Percentiles rank a stretch among this genome's conserved stretches.
Conservation (phyloP, 139 green algal genomes). For the Chlamydomonas eustigma region DNA sequence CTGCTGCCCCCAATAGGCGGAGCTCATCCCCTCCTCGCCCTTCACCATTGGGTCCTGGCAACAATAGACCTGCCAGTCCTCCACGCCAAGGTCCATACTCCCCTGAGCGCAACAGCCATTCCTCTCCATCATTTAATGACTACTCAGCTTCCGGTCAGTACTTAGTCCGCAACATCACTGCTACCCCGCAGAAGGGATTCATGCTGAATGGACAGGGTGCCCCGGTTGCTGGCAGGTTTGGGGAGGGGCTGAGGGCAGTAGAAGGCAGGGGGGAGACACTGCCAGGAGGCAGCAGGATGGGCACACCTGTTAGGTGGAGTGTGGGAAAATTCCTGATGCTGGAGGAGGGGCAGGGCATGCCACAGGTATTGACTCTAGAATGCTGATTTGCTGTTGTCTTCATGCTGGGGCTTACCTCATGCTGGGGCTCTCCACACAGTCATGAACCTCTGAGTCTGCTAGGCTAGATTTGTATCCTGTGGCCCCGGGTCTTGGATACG, state of each 20-base stretch:
- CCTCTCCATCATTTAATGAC: background rate
- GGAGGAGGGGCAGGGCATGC: slow-evolving; percentile 9
- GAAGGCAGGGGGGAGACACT: background rate
- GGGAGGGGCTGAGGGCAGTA: background rate
- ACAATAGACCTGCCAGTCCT: background rate
- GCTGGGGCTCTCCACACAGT: too few relatives aligned
- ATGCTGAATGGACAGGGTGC: background rate
- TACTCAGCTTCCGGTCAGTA: background rate
- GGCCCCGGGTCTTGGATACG: too few relatives aligned
- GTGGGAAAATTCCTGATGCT: background rate
- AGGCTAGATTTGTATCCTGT: too few relatives aligned
- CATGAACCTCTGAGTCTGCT: too few relatives aligned
- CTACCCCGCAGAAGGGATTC: slow-evolving; percentile 16
- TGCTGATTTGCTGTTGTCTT: too few relatives aligned
- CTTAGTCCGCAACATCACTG: slow-evolving; percentile 9
- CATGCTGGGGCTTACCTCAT: too few relatives aligned
- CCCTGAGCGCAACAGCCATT: background rate
- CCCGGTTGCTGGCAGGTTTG: background rate
- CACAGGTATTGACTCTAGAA: too few relatives aligned
- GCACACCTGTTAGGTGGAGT: background rate
- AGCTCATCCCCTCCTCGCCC: too few relatives aligned
- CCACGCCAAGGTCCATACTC: background rate
- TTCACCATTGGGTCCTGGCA: too few relatives aligned
- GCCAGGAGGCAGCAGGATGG: background rate
- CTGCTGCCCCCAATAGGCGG: background rate